phyloP scores from a whole-genome alignment of 139 green algal genomes.

The Edaphochlamys debaryana region DNA sequence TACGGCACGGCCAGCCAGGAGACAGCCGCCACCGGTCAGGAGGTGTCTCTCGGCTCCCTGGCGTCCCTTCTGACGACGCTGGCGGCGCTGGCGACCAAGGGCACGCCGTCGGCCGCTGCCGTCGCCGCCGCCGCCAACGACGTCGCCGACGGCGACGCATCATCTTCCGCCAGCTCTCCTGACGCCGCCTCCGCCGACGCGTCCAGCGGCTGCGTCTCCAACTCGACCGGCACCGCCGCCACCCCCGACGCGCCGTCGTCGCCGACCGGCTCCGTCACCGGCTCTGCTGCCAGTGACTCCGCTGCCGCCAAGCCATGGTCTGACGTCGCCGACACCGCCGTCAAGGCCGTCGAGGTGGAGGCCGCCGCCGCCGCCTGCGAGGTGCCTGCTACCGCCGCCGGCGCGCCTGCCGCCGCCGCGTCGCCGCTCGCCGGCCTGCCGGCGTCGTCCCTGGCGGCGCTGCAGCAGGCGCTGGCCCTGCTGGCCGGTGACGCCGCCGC shows the following conservation, averaged over 20 bases:
- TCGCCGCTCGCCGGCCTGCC: not conserved
- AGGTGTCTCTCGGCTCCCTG: slow-evolving; percentile 7
- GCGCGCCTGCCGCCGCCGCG: too few species aligned
- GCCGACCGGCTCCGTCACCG: not conserved
- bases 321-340: not conserved
- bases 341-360: not conserved
- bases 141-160: not conserved
- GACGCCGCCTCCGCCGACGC: not conserved
- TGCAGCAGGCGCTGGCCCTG: slow-evolving; percentile 26
- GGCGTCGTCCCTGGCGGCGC: not conserved
- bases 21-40: not conserved
- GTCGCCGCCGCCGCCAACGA: not conserved
- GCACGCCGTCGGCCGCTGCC: not conserved
- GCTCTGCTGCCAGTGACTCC: not conserved
- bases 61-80: slow-evolving; percentile 33
- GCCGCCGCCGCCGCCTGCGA: not conserved
- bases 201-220: not conserved
- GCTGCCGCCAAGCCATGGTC: too few species aligned
- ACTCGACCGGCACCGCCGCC: not conserved
- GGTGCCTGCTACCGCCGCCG: too few species aligned
- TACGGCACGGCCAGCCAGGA: not conserved
- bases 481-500: not conserved
- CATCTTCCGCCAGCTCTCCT: not conserved
- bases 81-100: slow-evolving; percentile 24
- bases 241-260: not conserved